phyloP scores from a whole-genome alignment of 768 basidiomycete genomes.

The Chalciporus chontae region DNA sequence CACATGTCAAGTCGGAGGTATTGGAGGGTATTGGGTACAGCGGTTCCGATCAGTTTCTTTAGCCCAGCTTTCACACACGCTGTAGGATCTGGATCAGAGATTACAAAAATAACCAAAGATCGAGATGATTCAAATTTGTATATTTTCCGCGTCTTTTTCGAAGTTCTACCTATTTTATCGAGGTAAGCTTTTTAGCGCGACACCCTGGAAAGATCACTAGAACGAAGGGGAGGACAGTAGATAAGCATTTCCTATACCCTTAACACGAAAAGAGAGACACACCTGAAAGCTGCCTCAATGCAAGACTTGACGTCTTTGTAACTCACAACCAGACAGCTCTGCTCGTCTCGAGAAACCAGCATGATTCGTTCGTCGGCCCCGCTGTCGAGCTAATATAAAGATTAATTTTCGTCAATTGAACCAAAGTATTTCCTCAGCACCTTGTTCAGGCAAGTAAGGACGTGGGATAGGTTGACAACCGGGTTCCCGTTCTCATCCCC shows the following conservation, averaged over 20 bases:
- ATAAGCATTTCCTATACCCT: conserved; percentile 1
- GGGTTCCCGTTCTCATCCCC: conserved; percentile 89
- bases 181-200: conserved; percentile 18
- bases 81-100: no score
- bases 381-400: conserved; percentile 68
- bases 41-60: no score
- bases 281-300: conserved; percentile 83
- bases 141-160: conserved; percentile 60
- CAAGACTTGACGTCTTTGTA: conserved; percentile 90
- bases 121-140: conserved; percentile 29
- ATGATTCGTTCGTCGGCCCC: conserved; percentile 93
- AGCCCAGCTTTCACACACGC: no score
- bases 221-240: neutral
- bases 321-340: conserved; percentile 90
- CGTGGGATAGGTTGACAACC: conserved; percentile 86
- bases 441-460: conserved; percentile 92
- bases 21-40: no score
- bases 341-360: conserved; percentile 93
- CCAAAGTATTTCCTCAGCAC: conserved; percentile 25
- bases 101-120: neutral
- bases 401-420: neutral
- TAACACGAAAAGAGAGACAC: conserved; percentile 18
- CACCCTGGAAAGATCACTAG: conserved; percentile 44
- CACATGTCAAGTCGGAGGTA: no score
- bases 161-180: conserved; percentile 63